Base-by-base conservation (phyloP, 2,329 filamentous ascomycete species). In the Nigrospora osmanthi region DNA sequence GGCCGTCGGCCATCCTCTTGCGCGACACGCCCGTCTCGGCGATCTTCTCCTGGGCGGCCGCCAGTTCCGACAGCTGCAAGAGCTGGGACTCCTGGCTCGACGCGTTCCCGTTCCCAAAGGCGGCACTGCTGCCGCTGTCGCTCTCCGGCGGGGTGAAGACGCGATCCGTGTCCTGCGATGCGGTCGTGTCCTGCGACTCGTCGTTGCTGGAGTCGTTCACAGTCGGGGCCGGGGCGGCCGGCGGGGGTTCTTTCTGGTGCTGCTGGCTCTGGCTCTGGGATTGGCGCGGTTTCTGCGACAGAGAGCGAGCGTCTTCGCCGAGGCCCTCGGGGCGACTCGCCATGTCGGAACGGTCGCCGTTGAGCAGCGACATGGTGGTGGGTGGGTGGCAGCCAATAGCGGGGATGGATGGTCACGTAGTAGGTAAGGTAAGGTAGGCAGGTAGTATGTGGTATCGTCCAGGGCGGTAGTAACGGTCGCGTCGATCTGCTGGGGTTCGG, bases 1-100 rank as follows among this genome's bases (percentile, higher is more conserved):
- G 71, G 36, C 87, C 89, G 58, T 86, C 84, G 32, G 87, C 86
- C 56, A 80, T 91, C 53, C 89, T 77, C 67, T 94, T 94, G 49
- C 80, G 78, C 34, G 74, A 72, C 32, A 60, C 54, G 33, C 53
- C 58, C 28, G 59, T 57, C 31, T 67, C 61, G 11, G 54, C 58
- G 56, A 78, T 69, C 57, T 70, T 71, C 51, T 74, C 66, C 58
- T 75, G 71, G 31, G 67, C 66, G 34, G 78, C 76, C 28, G 78
- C 78, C 44, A 80, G 65, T 49, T 78, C 70, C 6, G 78, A 80
- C n/a, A 81, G 64, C 48, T 75, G 74, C 14, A 77, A 65, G 40
- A 82, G 57, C 54, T 82, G 78, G 31, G 69, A 78, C 33, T 75
- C 70, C 50, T 76, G 75, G 51, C 75, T 75, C n/a, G 70, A 69